Conservation (phyloP, 1,284 basidiomycete genomes). For the Austroboletus sp. region DNA sequence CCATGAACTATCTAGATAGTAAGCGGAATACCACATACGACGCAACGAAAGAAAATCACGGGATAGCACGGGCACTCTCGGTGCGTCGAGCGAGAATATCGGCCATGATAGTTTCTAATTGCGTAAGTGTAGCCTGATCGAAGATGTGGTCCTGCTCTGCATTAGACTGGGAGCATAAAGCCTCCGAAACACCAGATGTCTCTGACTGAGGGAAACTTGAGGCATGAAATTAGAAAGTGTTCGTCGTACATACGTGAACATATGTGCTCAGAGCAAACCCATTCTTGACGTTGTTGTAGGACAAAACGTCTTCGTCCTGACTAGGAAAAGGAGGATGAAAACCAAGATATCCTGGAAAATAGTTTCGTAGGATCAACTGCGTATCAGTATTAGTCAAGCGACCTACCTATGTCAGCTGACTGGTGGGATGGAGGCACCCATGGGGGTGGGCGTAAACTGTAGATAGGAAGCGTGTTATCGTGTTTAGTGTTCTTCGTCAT, state of each 20-base stretch:
- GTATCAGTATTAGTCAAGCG: neutral
- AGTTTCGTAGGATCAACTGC: conserved; percentile 1
- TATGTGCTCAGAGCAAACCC: conserved; percentile 61
- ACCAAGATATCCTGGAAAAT: conserved; percentile 66
- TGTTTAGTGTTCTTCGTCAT: conserved; percentile 29
- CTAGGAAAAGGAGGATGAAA: conserved; percentile 79
- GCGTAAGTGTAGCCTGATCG: conserved; percentile 50
- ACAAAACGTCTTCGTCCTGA: conserved; percentile 81
- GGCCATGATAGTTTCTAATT: conserved; percentile 74
- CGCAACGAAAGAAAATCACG: conserved; percentile 42
- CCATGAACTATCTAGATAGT: conserved; percentile 45
- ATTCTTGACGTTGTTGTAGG: conserved; percentile 69
- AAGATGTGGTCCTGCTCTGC: conserved; percentile 49
- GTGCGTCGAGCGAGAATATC: conserved; percentile 66
- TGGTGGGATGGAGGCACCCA: conserved; percentile 65
- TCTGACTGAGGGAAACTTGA: conserved; percentile 20
- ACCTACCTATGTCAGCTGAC: conserved; percentile 61
- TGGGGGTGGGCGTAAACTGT: conserved; percentile 60
- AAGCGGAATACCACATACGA: conserved; percentile 1
- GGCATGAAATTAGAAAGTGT: conserved; percentile 17
- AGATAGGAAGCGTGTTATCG: conserved; percentile 43
- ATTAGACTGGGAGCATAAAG: conserved; percentile 48
- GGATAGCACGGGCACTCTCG: conserved; percentile 50
- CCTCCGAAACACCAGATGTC: conserved; percentile 39
- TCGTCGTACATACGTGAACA: conserved; percentile 46